Base-by-base conservation (phyloP, 441 rosid species). In the Pelargonium australe region DNA sequence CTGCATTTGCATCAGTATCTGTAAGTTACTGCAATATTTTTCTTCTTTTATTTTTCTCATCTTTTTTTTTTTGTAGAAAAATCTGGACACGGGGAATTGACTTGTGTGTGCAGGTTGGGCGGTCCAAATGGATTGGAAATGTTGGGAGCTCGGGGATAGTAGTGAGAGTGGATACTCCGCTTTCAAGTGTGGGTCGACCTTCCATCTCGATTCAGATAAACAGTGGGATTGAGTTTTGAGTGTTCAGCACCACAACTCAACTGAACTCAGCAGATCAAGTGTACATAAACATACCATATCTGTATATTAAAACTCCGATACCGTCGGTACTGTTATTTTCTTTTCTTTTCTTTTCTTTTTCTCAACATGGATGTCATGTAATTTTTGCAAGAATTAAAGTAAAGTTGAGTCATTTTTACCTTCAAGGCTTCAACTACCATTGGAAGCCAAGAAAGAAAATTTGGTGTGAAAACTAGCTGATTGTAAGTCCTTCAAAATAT, bases 41-140 rank as follows among this genome's bases (percentile, higher is more conserved):
- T 0, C 34, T 67, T 64, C 64, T 72, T 0, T 25, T 57, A 17
- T 55, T 60, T n/a, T 23, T 70, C 45, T 25, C 31, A 41, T 5
- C 44, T 7, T 40, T 8, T 41, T 5, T 9, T 7, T 40, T 8
- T 41, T 41, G 44, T 41, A 5, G 44, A 25, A 25, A 25, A 25
- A 25, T 25, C 31, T 25, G 31, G 31, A 25, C 31, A 25, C 31
- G 44, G 9, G 44, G 9, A 41, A 41, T 41, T 41, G 44, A 8
- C 44, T 41, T 41, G 5, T 49, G 5, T 49, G 6, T 17, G 87
- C 87, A 92, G 98, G 64, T 80, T 78, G 96, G 98, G 3, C 78
- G 97, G 74, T 93, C 98, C 2, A 93, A 87, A 80, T 88, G 98
- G 96, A 91, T 91, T 64, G 95, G 95, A 12, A 87, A 87, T 78